Evolutionary conservation across 2,329 filamentous ascomycete genomes (phyloP).

Genomic region (Trichoderma pleuroti): DNA sequence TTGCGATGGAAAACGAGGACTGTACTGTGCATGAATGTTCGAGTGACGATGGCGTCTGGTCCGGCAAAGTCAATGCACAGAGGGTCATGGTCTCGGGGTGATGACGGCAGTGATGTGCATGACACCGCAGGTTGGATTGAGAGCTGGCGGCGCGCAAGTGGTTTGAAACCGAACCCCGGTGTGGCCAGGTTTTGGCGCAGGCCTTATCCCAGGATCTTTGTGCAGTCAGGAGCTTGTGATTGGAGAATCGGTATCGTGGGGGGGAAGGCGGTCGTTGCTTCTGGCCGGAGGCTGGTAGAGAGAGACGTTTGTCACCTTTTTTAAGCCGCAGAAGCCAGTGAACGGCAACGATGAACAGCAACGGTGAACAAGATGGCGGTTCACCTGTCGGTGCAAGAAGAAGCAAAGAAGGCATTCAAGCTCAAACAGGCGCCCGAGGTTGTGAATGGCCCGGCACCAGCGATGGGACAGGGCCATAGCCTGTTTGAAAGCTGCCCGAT

Average conservation of each 20-base stretch:
- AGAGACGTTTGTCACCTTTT: neutral
- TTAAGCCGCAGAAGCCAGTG: neutral
- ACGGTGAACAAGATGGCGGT: neutral
- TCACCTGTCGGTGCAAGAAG: neutral
- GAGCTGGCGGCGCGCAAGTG: conserved; percentile 16
- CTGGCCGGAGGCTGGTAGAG: conserved; percentile 15
- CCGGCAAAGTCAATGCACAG: conserved; percentile 14
- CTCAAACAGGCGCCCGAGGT: neutral
- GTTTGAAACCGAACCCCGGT: conserved; percentile 19
- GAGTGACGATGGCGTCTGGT: conserved; percentile 17
- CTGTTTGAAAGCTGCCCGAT: conserved; percentile 7
- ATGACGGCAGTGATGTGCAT: conserved; percentile 18
- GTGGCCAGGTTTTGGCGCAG: conserved; percentile 19
- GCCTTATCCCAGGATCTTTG: conserved; percentile 17
- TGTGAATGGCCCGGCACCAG: neutral
- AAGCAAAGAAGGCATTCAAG: neutral
- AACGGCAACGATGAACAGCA: neutral
- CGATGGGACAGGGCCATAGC: conserved; percentile 3
- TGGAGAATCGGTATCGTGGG: conserved; percentile 21
- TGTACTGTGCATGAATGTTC: conserved; percentile 6
- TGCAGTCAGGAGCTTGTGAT: conserved; percentile 17
- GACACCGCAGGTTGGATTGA: conserved; percentile 11
- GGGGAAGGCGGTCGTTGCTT: neutral
- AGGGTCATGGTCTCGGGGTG: conserved; percentile 16
- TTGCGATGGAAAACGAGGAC: neutral